A percentile compares a stretch with the other conserved stretches of the same genome.
These are phyloP conservation scores for Thraustochytrium sp. DNA, from an alignment of 352 stramenopile species.

Conservation along the genomic window DNA sequence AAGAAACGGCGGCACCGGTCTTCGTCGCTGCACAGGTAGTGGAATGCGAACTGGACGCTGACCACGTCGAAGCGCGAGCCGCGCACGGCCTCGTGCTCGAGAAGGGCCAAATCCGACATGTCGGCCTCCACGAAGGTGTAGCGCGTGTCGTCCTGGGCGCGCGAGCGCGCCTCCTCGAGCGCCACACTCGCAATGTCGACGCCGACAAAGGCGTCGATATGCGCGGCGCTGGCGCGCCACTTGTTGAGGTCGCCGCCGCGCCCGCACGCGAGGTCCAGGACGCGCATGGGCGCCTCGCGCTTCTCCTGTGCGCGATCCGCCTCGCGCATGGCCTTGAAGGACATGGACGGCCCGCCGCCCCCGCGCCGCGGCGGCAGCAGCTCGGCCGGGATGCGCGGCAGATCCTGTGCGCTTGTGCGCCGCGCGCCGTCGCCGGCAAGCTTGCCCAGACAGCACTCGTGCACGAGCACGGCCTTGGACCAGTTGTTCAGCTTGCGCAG, in stretches of 20 bases:
- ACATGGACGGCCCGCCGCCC: too few species aligned
- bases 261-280: constrained; percentile 76
- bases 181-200: constrained; percentile 78
- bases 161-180: constrained; percentile 68
- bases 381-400: background rate
- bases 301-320: background rate
- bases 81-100: constrained; percentile 44
- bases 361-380: background rate
- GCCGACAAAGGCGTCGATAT: constrained; percentile 65
- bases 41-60: constrained; percentile 80
- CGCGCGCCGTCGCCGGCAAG: constrained; percentile 42
- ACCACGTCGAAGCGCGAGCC: constrained; percentile 65
- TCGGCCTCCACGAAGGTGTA: constrained; percentile 3
- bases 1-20: constrained; percentile 67
- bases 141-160: constrained; percentile 54
- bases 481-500: constrained; percentile 68
- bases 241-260: constrained; percentile 81
- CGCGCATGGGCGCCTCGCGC: background rate
- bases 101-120: background rate
- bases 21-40: constrained; percentile 78
- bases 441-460: constrained; percentile 65
- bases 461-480: constrained; percentile 77
- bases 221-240: constrained; percentile 65
- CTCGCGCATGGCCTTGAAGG: background rate
- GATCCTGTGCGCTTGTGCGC: background rate